Base-by-base conservation (phyloP, 768 basidiomycete species). In the Termitomyces sp. region DNA sequence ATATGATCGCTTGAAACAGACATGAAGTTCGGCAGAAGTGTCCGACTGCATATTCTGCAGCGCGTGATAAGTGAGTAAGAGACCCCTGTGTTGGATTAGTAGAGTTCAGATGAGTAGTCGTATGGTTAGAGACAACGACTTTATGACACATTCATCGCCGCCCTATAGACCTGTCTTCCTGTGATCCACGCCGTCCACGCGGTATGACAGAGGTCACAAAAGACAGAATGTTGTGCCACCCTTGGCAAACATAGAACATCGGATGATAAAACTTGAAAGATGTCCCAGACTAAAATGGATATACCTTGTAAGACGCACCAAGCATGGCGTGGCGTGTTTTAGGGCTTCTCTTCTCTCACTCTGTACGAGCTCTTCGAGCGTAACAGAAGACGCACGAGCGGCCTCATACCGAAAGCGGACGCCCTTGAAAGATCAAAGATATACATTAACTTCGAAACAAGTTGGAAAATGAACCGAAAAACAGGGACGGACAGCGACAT, bases 1-100 rank as follows among this genome's bases (percentile, higher is more conserved):
- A 67, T 88, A 91, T 3, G 89, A 79, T 42, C 81, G 75, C 68
- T 79, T 81, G 75, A 91, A 90, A 69, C 88, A 89, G 57, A 79
- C 74, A 62, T 85, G 80, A 46, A 89, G 72, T 60, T 87, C 85
- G 1, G 77, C 65, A 26, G 64, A 64, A 18, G 69, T 70, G 63
- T 89, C 83, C 5, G 68, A 68, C 61, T 86, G 87, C 76, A 84
- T 81, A 63, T 84, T 76, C 67, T 84, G 80, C 39, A 91, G 75
- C 14, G 88, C 88, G 60, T 77, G 76, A 68, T 83, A 87, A 2
- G 85, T 84, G 63, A 90, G 86, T 46, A 79, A 73, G 48, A 90
- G 77, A 16, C 88, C 88, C 41, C 88, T 90, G 59, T 36, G 31
- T 37, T 31, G 39, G 12, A 55, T 47, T 10, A 26, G 37, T 49